Conservation (phyloP, 2,329 filamentous ascomycete genomes). For the Chalaropsis thielavioides region DNA sequence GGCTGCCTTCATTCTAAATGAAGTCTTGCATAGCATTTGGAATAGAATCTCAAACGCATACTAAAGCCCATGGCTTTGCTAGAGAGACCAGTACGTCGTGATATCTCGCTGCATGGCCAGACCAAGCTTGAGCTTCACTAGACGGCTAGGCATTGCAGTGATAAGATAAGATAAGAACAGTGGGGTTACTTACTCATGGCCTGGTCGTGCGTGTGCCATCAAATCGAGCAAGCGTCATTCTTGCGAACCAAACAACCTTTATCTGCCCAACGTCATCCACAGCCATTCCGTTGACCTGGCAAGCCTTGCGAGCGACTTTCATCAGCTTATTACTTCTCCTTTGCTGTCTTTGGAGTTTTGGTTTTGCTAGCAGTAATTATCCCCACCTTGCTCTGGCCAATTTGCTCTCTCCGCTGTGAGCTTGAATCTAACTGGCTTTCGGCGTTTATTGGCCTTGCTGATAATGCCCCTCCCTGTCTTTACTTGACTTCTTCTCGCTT, state of each 20-base stretch:
- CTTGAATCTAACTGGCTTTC: not conserved
- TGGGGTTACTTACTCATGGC: not conserved
- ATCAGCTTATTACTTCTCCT: not conserved
- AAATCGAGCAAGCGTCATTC: not conserved
- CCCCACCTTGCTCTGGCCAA: too few species aligned
- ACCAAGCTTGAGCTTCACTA: not conserved
- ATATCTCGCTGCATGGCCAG: not conserved
- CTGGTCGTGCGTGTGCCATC: not conserved
- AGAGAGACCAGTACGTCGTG: not conserved
- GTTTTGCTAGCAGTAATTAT: not conserved
- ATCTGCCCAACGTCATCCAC: not conserved
- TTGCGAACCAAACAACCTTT: not conserved
- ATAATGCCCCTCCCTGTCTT: not conserved
- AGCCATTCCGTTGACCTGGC: not conserved
- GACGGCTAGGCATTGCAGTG: not conserved
- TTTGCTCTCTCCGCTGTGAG: too few species aligned
- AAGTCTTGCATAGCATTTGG: not conserved
- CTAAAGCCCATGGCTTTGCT: not conserved
- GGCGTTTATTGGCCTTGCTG: not conserved
- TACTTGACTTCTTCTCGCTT: not conserved
- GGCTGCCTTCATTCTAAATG: not conserved
- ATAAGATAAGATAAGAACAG: slow-evolving; percentile 3
- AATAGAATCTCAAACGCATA: not conserved
- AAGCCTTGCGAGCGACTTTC: not conserved
- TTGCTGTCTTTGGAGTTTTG: not conserved